Evolutionary conservation across 768 basidiomycete genomes (phyloP).

Genomic region (Amanita rubescens): DNA sequence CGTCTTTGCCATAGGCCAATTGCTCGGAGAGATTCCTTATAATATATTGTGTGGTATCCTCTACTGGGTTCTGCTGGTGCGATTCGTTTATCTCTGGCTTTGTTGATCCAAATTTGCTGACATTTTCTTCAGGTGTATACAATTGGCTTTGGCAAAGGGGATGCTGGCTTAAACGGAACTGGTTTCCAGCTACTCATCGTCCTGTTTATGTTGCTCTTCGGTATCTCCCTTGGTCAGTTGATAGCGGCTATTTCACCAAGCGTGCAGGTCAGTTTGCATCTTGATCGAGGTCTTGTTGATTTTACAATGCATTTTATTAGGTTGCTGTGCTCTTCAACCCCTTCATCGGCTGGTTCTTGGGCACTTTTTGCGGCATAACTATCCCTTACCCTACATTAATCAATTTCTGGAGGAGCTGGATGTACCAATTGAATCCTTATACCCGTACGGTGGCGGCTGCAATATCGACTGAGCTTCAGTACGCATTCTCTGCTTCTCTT

Average conservation of each 20-base stretch:
- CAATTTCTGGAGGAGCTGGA: constrained; percentile 69
- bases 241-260: constrained; percentile 72
- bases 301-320: constrained; percentile 20
- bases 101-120: neutral
- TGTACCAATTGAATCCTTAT: constrained; percentile 67
- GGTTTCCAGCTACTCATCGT: constrained; percentile 67
- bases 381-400: constrained; percentile 60
- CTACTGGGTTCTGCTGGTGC: constrained; percentile 72
- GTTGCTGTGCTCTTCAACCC: constrained; percentile 80
- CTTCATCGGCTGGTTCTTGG: constrained; percentile 55
- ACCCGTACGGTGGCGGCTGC: constrained; percentile 66
- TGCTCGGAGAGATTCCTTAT: constrained; percentile 77
- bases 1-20: constrained; percentile 78
- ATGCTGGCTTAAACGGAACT: constrained; percentile 50
- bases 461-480: constrained; percentile 74
- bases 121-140: constrained; percentile 40
- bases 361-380: constrained; percentile 76
- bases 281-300: constrained; percentile 19
- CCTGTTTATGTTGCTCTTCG: constrained; percentile 58
- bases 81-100: constrained; percentile 11
- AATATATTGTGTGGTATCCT: constrained; percentile 59
- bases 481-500: constrained; percentile 14
- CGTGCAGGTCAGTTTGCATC: constrained; percentile 37
- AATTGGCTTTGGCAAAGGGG: constrained; percentile 59
- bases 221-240: constrained; percentile 66